Conservation (phyloP, 2,329 filamentous ascomycete species). For the Fusarium proliferatum region DNA sequence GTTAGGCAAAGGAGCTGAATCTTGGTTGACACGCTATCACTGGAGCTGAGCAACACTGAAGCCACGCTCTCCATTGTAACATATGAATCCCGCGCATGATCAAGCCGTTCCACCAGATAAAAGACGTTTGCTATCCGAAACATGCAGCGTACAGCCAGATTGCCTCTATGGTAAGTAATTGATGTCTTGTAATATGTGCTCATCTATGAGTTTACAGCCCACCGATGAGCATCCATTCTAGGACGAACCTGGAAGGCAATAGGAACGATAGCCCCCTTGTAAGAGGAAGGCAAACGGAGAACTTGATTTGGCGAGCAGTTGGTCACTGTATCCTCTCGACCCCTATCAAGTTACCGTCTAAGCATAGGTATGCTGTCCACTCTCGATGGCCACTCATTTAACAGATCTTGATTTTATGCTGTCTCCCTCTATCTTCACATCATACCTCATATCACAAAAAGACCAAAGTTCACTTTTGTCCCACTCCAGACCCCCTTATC, state of each 20-base stretch:
- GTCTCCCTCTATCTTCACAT: conserved; percentile 5
- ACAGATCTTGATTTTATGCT: conserved; percentile 18
- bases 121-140: background rate
- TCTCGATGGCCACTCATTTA: background rate
- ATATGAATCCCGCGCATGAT: background rate
- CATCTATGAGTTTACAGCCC: too few relatives aligned
- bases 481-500: conserved; percentile 34
- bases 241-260: too few relatives aligned
- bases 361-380: background rate
- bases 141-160: too few relatives aligned
- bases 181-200: too few relatives aligned
- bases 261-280: too few relatives aligned
- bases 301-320: too few relatives aligned
- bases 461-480: conserved; percentile 39
- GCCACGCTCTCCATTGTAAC: background rate
- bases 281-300: too few relatives aligned
- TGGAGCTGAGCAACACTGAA: background rate
- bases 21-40: background rate
- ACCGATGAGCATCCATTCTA: too few relatives aligned
- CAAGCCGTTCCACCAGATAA: background rate
- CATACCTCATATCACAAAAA: conserved; percentile 31
- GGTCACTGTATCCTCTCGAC: background rate
- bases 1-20: background rate
- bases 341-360: accelerated
- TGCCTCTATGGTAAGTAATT: too few relatives aligned